Conservation (phyloP, 306 rosid genomes). For the Trifolium subterraneum region DNA sequence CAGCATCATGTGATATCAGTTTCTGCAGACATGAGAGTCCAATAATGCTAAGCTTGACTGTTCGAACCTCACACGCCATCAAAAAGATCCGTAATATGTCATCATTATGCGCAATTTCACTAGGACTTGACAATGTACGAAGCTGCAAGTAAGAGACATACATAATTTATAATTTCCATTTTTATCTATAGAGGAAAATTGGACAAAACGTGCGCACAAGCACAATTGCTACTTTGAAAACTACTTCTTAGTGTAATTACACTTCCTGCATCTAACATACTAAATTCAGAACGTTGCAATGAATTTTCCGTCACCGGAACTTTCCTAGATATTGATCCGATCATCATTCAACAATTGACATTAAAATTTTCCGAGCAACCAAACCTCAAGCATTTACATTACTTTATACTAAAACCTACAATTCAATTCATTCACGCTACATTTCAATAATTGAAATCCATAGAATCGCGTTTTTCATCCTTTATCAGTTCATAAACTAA, state of each 20-base stretch:
- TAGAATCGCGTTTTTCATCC: constrained; percentile 17
- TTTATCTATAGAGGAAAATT: constrained; percentile 7
- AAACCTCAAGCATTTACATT: constrained; percentile 15
- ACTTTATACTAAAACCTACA: constrained; percentile 35
- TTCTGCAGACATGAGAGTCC: constrained; percentile 96
- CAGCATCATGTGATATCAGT: constrained; percentile 91
- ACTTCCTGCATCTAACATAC: constrained; percentile 28
- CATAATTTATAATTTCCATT: constrained; percentile 11
- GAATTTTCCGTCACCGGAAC: neutral
- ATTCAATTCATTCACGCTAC: neutral
- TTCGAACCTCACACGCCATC: constrained; percentile 90
- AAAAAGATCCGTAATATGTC: constrained; percentile 87
- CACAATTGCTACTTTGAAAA: neutral
- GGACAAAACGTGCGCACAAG: neutral
- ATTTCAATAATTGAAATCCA: constrained; percentile 14
- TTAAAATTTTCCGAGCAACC: constrained; percentile 14
- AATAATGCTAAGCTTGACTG: constrained; percentile 84
- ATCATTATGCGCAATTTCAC: constrained; percentile 89
- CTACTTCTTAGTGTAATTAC: neutral
- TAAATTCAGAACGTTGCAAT: constrained; percentile 6
- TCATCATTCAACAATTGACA: constrained; percentile 22
- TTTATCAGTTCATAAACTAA: constrained; percentile 20
- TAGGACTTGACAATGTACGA: constrained; percentile 77
- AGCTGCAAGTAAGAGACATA: constrained; percentile 71
- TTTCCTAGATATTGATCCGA: constrained; percentile 16